A percentile compares a stretch with the other conserved stretches of the same genome.
phyloP scores from a whole-genome alignment of 1,284 basidiomycete species.

The Cryptococcus sp. region DNA sequence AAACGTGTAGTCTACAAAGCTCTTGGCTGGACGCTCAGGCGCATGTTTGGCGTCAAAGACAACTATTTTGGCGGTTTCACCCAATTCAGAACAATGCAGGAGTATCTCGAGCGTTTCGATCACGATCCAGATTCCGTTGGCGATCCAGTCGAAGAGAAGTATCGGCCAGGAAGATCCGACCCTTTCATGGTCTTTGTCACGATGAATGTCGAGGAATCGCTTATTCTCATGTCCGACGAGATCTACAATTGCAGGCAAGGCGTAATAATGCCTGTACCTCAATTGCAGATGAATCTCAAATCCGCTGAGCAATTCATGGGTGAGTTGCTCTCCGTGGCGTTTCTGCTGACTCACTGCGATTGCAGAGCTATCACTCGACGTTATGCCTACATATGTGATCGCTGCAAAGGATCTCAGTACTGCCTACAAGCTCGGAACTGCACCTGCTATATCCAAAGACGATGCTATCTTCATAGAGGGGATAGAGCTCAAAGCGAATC shows the following conservation, averaged over 20 bases:
- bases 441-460: conserved; percentile 25
- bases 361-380: conserved; percentile 75
- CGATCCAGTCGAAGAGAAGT: conserved; percentile 76
- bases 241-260: conserved; percentile 68
- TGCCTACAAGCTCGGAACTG: conserved; percentile 32
- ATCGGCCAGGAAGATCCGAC: conserved; percentile 76
- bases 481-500: conserved; percentile 74
- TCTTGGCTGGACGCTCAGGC: conserved; percentile 81
- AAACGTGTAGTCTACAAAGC: conserved; percentile 65
- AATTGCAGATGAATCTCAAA: conserved; percentile 72
- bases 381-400: conserved; percentile 62
- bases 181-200: conserved; percentile 72
- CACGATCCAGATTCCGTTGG: conserved; percentile 63
- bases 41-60: conserved; percentile 81
- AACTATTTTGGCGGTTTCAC: conserved; percentile 92
- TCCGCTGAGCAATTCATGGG: conserved; percentile 86
- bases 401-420: conserved; percentile 60
- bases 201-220: conserved; percentile 60
- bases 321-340: conserved; percentile 48
- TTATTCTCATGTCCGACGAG: conserved; percentile 70
- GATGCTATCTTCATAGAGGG: conserved; percentile 65
- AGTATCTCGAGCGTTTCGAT: conserved; percentile 72
- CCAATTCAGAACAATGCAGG: conserved; percentile 79
- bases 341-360: conserved; percentile 3
- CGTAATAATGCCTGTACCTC: conserved; percentile 63